Conservation (phyloP, 805 yeast species). For the Candida tammaniensis region DNA sequence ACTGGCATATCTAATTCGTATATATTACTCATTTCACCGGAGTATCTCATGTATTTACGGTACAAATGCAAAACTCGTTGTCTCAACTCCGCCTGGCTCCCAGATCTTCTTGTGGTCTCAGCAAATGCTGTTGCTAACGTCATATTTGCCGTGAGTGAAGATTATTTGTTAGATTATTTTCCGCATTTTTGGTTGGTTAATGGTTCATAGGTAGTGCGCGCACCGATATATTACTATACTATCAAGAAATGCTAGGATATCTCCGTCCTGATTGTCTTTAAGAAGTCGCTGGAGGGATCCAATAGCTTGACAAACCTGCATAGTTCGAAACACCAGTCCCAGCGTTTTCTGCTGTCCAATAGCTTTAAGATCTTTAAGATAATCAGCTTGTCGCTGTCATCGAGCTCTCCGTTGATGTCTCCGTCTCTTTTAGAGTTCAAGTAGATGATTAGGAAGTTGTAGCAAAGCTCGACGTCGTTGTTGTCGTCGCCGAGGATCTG, state of each 20-base stretch:
- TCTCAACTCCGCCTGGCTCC: constrained; percentile 58
- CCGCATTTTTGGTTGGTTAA: constrained; percentile 22
- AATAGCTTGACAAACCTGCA: constrained; percentile 52
- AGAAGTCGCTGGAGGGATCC: constrained; percentile 38
- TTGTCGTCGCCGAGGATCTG: constrained; percentile 29
- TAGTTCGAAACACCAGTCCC: constrained; percentile 55
- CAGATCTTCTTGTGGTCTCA: constrained; percentile 69
- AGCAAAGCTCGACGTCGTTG: constrained; percentile 42
- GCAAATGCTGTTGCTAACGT: constrained; percentile 83
- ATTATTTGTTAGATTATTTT: constrained; percentile 4
- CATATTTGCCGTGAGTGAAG: constrained; percentile 26
- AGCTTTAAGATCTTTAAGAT: constrained; percentile 43
- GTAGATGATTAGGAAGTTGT: constrained; percentile 52
- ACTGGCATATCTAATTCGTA: constrained; percentile 77
- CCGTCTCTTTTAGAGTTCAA: constrained; percentile 46
- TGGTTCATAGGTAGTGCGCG: not conserved
- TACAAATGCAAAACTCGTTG: constrained; percentile 65
- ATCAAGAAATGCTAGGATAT: not conserved
- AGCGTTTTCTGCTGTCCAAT: constrained; percentile 38
- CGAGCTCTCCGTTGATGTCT: constrained; percentile 22
- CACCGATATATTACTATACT: not conserved
- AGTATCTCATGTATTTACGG: constrained; percentile 66
- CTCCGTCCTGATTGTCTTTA: constrained; percentile 13
- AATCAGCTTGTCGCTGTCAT: constrained; percentile 36
- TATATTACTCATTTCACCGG: constrained; percentile 56